Percentiles rank a stretch among this genome's conserved stretches.
phyloP scores from a whole-genome alignment of 768 basidiomycete genomes.

The Trametes villosa region DNA sequence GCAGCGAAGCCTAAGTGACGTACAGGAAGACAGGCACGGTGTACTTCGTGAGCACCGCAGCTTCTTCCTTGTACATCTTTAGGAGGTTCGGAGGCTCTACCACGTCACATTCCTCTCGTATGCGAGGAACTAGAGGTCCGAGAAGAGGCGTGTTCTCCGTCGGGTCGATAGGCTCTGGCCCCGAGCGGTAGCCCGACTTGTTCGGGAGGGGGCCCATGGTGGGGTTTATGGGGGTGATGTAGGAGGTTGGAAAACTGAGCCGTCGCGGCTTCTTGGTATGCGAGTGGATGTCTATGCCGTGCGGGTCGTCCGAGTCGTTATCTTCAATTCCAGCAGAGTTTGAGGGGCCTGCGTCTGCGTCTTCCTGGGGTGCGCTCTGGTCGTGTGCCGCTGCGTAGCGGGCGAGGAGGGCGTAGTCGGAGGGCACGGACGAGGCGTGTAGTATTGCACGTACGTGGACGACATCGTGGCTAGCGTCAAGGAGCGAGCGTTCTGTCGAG shows the following conservation, averaged over 20 bases:
- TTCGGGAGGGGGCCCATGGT: slow-evolving; percentile 35
- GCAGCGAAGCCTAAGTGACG: slow-evolving; percentile 27
- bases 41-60: slow-evolving; percentile 61
- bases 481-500: background rate
- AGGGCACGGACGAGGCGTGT: slow-evolving; percentile 59
- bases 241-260: slow-evolving; percentile 39
- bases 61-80: slow-evolving; percentile 59
- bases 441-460: slow-evolving; percentile 51
- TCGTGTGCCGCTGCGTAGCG: slow-evolving; percentile 45
- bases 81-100: slow-evolving; percentile 34
- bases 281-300: slow-evolving; percentile 7
- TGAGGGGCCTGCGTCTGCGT: slow-evolving; percentile 6
- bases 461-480: slow-evolving; percentile 31
- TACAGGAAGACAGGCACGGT: slow-evolving; percentile 76
- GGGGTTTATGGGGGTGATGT: slow-evolving; percentile 44
- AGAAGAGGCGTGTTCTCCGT: slow-evolving; percentile 66
- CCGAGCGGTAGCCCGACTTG: slow-evolving; percentile 29
- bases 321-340: slow-evolving; percentile 20
- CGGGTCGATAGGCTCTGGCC: slow-evolving; percentile 29
- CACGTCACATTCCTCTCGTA: slow-evolving; percentile 52
- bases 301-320: slow-evolving; percentile 16
- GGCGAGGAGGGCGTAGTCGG: slow-evolving; percentile 68
- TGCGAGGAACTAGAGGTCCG: slow-evolving; percentile 56
- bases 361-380: slow-evolving; percentile 18
- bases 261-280: slow-evolving; percentile 24